Evolutionary conservation across 352 stramenopile species (phyloP), one percentile per base, ranked within the genome.

Genomic region (Globisporangium barbulae): DNA sequence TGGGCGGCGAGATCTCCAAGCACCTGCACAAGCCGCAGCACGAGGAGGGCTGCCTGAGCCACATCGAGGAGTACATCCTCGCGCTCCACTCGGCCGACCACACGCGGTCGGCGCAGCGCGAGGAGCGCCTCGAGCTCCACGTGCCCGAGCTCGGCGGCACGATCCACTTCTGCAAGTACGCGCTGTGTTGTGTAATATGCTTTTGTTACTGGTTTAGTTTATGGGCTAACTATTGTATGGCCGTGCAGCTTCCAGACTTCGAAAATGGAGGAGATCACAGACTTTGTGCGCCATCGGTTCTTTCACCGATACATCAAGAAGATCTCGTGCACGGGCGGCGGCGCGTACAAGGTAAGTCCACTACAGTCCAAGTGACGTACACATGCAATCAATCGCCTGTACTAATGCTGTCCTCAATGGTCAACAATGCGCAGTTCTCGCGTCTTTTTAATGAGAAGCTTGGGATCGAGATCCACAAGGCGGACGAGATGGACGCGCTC

Each of bases 401-500:
- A 28, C 47, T 67, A 30, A 22, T 58, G n/a, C 22, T 49, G n/a
- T 52, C 21, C 2, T 17, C 39, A n/a, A 45, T 45, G 39, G 39
- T n/a, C 39, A 19, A 19, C 39, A 5, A 19, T 48, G 9, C 63
- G 30, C 45, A 90, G 80, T 93, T 86, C 64, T 81, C 71, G 53
- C 73, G 68, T 10, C 70, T 91, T 49, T 98, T 98, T 81, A 78
- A 97, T 65, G 79, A 94, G 63, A 75, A 94, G 53, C 68, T 99
- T 31, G 94, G 92, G 12, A 98, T 99, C 53, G 75, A 86, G 62
- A 88, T 99, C 60, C 63, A 90, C 59, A 98, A 98, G 70, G 85
- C 94, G 62, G 96, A 99, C 72, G 97, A 99, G 74, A 89, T 99
- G 75, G 91, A 98, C 67, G 96, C 89, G 68, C 79, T 99, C 44